These are phyloP conservation scores for Irpex rosettiformis DNA, from an alignment of 1,284 basidiomycete genomes.

Conservation along the genomic window DNA sequence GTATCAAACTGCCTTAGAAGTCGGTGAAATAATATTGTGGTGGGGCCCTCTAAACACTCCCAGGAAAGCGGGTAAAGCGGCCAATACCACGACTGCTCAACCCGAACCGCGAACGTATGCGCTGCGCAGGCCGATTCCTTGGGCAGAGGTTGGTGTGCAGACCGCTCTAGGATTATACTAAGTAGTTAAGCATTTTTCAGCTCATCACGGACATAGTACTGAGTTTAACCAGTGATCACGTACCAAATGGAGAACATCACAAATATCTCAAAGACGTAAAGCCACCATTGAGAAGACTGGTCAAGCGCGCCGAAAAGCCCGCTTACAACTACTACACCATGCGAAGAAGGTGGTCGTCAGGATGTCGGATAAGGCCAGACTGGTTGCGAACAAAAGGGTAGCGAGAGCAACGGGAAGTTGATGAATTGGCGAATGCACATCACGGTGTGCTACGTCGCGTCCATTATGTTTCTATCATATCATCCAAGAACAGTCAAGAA, in stretches of 20 bases:
- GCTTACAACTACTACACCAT: slow-evolving; percentile 39
- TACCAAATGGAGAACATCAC: slow-evolving; percentile 33
- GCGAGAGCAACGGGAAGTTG: slow-evolving; percentile 53
- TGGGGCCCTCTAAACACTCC: slow-evolving; percentile 43
- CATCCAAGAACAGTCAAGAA: too few species aligned
- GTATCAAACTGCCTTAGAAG: slow-evolving; percentile 46
- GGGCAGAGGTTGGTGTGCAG: not conserved
- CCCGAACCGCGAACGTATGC: slow-evolving; percentile 38
- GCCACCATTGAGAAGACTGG: slow-evolving; percentile 38
- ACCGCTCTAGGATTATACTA: too few species aligned
- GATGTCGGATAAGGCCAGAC: slow-evolving; percentile 44
- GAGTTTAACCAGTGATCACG: not conserved
- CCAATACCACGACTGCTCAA: slow-evolving; percentile 46
- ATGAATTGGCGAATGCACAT: slow-evolving; percentile 52
- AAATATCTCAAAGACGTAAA: slow-evolving; percentile 37
- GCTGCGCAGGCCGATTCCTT: slow-evolving; percentile 28
- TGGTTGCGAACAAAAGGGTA: slow-evolving; percentile 42
- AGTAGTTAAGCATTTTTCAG: too few species aligned
- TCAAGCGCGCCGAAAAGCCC: slow-evolving; percentile 46
- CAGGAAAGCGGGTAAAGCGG: slow-evolving; percentile 47
- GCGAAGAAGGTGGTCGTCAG: slow-evolving; percentile 48
- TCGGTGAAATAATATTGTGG: slow-evolving; percentile 38
- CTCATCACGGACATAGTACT: too few species aligned
- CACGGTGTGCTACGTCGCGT: slow-evolving; percentile 26
- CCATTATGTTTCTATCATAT: too few species aligned